Percentiles rank a stretch among this genome's conserved stretches.
phyloP scores from a whole-genome alignment of 257 asterid species.

The Solanum etuberosum region DNA sequence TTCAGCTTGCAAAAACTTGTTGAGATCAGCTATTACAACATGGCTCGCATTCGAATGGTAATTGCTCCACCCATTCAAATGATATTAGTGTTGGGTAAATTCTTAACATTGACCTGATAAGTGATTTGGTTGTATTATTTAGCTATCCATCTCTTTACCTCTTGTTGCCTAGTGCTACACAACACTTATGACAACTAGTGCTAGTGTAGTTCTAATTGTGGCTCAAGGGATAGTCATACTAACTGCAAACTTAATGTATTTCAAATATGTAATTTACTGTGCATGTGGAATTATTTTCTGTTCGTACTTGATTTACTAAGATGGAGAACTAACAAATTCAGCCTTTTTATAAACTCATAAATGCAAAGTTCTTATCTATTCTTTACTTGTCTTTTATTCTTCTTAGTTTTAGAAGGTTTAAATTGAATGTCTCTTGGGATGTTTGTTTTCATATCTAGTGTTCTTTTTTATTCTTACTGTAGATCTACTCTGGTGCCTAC shows the following conservation, averaged over 20 bases:
- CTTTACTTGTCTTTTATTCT: background rate
- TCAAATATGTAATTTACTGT: background rate
- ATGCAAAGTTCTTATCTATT: background rate
- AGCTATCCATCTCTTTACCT: background rate
- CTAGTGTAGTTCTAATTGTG: background rate
- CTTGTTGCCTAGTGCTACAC: background rate
- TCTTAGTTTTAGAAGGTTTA: background rate
- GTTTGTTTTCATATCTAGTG: background rate
- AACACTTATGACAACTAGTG: background rate
- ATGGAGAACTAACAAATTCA: background rate
- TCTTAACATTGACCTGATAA: background rate
- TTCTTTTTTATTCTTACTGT: background rate
- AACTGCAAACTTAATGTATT: background rate
- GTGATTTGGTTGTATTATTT: background rate
- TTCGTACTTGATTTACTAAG: background rate
- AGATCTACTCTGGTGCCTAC: background rate
- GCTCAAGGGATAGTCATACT: background rate
- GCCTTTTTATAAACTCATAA: background rate
- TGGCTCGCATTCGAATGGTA: constrained; percentile 99
- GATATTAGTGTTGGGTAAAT: background rate
- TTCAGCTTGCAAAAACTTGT: constrained; percentile 97
- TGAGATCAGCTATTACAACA: constrained; percentile 95
- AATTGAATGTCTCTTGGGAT: background rate
- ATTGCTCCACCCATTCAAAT: constrained; percentile 9
- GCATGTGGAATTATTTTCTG: background rate